phyloP scores from a whole-genome alignment of 768 basidiomycete genomes.

The Dacryopinax primogenitus region DNA sequence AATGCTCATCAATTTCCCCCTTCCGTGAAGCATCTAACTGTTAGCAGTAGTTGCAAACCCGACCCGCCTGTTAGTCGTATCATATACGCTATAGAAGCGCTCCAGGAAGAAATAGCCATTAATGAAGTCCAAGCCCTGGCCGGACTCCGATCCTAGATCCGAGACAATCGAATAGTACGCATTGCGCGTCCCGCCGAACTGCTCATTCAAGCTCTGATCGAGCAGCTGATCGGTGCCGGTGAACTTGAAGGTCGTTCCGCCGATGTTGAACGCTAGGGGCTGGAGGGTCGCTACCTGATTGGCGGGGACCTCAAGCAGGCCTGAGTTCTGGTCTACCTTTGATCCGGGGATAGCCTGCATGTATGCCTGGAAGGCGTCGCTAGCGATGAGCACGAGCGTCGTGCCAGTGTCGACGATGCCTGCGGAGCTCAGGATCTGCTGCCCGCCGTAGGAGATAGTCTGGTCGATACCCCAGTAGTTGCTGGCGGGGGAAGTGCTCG shows the following conservation, averaged over 20 bases:
- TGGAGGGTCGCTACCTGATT: slow-evolving; percentile 27
- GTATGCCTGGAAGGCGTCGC: slow-evolving; percentile 45
- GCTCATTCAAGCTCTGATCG: slow-evolving; percentile 3
- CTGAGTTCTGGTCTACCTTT: slow-evolving; percentile 39
- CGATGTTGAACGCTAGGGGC: slow-evolving; percentile 16
- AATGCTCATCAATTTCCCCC: too few relatives aligned
- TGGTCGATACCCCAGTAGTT: slow-evolving; percentile 42
- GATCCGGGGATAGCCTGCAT: slow-evolving; percentile 40
- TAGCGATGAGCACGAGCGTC: slow-evolving; percentile 27
- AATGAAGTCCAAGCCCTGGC: slow-evolving; percentile 43
- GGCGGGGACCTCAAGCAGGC: slow-evolving; percentile 43
- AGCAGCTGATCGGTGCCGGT: slow-evolving; percentile 44
- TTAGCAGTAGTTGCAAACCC: slow-evolving; percentile 41
- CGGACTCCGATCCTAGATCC: slow-evolving; percentile 30
- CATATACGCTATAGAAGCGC: slow-evolving; percentile 34
- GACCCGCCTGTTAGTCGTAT: slow-evolving; percentile 43
- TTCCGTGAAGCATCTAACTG: not conserved
- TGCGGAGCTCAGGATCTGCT: slow-evolving; percentile 26
- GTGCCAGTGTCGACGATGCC: slow-evolving; percentile 46
- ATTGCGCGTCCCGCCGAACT: not conserved
- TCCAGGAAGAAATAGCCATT: slow-evolving; percentile 41
- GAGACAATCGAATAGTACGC: slow-evolving; percentile 5
- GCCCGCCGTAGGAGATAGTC: slow-evolving; percentile 29
- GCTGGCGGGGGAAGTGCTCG: slow-evolving; percentile 36
- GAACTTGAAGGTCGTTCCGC: slow-evolving; percentile 35